Conservation (phyloP, 345 rosid species). For the Dipteronia dyeriana region DNA sequence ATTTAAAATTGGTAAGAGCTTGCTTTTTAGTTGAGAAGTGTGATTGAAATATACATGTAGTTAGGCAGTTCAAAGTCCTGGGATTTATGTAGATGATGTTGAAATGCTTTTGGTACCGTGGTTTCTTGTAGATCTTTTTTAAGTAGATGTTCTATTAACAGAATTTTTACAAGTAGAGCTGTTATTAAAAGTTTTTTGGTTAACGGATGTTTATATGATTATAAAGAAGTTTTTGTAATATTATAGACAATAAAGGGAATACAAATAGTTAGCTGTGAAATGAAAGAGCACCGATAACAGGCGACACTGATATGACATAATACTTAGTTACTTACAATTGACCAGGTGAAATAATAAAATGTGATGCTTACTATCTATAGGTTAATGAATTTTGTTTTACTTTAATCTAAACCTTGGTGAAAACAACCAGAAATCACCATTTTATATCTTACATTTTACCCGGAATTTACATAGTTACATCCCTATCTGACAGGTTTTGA, state of each 20-base stretch:
- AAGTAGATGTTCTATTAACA: too few species aligned
- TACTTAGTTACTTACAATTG: not conserved
- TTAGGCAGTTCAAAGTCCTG: not conserved
- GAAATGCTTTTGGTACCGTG: not conserved
- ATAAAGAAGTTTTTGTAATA: not conserved
- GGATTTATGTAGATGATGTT: not conserved
- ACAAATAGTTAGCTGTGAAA: not conserved
- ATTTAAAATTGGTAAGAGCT: not conserved
- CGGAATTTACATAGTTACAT: not conserved
- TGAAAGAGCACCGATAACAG: not conserved
- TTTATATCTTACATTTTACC: not conserved
- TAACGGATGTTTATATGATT: not conserved
- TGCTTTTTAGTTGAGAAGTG: conserved; percentile 1
- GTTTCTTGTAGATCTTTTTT: not conserved
- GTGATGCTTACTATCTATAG: not conserved
- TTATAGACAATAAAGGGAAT: not conserved
- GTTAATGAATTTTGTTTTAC: not conserved
- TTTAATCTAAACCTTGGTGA: not conserved
- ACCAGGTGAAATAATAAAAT: not conserved
- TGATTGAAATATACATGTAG: not conserved
- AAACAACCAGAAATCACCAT: not conserved
- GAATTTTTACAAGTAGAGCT: not conserved
- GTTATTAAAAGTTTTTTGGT: not conserved
- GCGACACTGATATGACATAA: not conserved
- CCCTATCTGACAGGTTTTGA: conserved; percentile 47